Percentiles rank a stretch among this genome's conserved stretches.
Conservation (phyloP, 2,329 filamentous ascomycete species). For the Ploettnerulaceae sp. region DNA sequence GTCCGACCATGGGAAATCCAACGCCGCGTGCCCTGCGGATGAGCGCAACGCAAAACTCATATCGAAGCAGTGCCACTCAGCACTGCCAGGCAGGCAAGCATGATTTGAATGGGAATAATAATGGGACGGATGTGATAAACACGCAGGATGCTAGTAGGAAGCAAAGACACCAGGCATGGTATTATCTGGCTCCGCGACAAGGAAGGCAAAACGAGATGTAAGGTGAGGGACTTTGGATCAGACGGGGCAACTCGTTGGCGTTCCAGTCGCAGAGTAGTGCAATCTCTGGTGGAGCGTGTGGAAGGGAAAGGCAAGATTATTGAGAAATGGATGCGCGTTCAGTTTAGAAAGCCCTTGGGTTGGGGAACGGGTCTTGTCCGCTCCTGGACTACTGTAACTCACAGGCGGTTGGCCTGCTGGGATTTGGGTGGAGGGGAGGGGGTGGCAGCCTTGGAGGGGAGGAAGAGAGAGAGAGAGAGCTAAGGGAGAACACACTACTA, state of each 20-base stretch:
- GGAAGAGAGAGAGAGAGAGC: no score
- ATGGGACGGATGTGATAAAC: no score
- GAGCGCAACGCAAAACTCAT: no score
- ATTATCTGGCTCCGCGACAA: slow-evolving; percentile 6
- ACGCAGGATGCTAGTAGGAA: neutral
- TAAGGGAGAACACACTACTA: no score
- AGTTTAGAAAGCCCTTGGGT: slow-evolving; percentile 17
- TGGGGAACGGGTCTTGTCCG: slow-evolving; percentile 17
- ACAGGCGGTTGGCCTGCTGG: no score
- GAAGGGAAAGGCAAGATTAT: slow-evolving; percentile 8
- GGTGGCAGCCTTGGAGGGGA: no score
- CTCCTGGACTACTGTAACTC: slow-evolving; percentile 14
- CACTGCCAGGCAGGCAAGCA: slow-evolving; percentile 8
- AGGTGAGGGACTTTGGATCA: slow-evolving; percentile 8
- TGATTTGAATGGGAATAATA: no score
- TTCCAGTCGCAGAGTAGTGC: slow-evolving; percentile 16
- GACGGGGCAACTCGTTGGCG: slow-evolving; percentile 14
- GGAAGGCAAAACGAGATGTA: slow-evolving; percentile 6
- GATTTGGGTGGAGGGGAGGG: no score
- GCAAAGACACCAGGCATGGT: slow-evolving; percentile 9
- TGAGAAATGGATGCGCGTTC: slow-evolving; percentile 26
- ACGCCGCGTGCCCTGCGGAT: slow-evolving; percentile 21
- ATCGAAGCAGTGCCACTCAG: slow-evolving; percentile 10
- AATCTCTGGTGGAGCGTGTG: slow-evolving; percentile 18
- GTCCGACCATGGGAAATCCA: slow-evolving; percentile 7